These are phyloP conservation scores for Solanum paucissectum DNA, from an alignment of 257 asterid species.

Conservation along the genomic window DNA sequence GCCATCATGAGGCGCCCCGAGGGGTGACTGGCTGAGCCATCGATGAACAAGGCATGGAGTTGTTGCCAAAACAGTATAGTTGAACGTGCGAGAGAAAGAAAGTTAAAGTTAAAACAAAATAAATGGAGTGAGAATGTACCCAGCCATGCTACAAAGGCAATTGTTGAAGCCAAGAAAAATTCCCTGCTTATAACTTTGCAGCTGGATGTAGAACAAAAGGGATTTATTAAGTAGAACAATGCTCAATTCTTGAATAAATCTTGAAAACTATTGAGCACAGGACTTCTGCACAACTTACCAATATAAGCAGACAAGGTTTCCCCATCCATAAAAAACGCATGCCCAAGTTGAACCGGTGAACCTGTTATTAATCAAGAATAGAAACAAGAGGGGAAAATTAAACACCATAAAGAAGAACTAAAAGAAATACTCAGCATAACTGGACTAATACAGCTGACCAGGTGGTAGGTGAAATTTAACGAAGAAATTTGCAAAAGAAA, in stretches of 20 bases:
- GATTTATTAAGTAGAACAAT: neutral
- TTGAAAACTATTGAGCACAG: neutral
- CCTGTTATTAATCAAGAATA: conserved; percentile 35
- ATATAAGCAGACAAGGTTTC: conserved; percentile 81
- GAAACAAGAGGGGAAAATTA: neutral
- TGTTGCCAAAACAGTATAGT: neutral
- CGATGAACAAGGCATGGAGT: neutral
- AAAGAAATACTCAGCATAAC: neutral
- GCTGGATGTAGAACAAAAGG: conserved; percentile 30
- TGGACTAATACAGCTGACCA: neutral
- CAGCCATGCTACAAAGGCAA: conserved; percentile 54
- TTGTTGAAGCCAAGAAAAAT: conserved; percentile 65
- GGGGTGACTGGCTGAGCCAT: neutral
- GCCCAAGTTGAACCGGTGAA: conserved; percentile 92
- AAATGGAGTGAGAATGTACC: conserved; percentile 28
- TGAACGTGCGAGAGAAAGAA: neutral
- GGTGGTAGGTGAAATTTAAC: neutral
- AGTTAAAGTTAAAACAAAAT: neutral
- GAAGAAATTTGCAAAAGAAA: neutral
- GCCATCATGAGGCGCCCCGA: neutral
- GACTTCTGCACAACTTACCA: conserved; percentile 31
- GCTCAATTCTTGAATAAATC: neutral
- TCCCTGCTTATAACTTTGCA: conserved; percentile 54
- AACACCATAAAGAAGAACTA: neutral
- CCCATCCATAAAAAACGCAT: conserved; percentile 82